Conservation (phyloP, 306 rosid genomes). For the Medicago ruthenica region DNA sequence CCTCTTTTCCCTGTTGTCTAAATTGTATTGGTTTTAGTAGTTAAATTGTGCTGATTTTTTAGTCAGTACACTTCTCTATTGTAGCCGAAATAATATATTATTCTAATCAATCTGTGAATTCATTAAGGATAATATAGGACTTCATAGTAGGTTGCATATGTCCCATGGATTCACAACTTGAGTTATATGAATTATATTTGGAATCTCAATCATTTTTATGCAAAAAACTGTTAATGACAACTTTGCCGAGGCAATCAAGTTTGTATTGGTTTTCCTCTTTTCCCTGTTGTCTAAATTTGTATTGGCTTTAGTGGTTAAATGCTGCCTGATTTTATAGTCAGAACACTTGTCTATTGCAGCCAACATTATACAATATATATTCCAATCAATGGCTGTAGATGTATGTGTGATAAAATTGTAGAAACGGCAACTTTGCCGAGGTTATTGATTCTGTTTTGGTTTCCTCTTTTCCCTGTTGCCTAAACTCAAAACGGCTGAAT, state of each 20-base stretch:
- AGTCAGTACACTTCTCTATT: constrained; percentile 23
- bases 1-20: constrained; percentile 86
- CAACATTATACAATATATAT: neutral
- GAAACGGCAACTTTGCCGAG: constrained; percentile 72
- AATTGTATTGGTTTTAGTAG: constrained; percentile 37
- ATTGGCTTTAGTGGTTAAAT: constrained; percentile 27
- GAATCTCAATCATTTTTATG: neutral
- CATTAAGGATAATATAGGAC: too few species aligned
- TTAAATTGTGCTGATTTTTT: constrained; percentile 33
- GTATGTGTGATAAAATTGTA: neutral
- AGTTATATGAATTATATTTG: neutral
- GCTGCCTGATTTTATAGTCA: constrained; percentile 39
- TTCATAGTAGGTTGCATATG: neutral
- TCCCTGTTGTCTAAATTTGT: constrained; percentile 73
- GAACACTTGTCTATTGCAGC: constrained; percentile 30
- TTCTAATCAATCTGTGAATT: neutral
- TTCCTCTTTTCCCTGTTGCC: constrained; percentile 83
- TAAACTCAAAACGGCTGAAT: constrained; percentile 41
- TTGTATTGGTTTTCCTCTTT: constrained; percentile 59
- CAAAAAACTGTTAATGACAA: neutral
- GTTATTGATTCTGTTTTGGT: constrained; percentile 43
- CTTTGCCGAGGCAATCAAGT: constrained; percentile 66
- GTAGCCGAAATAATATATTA: constrained; percentile 33
- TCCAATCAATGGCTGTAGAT: neutral
- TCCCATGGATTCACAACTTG: neutral